Base-by-base conservation (phyloP, 129 eudicot genomes). In the Daucus carota region DNA sequence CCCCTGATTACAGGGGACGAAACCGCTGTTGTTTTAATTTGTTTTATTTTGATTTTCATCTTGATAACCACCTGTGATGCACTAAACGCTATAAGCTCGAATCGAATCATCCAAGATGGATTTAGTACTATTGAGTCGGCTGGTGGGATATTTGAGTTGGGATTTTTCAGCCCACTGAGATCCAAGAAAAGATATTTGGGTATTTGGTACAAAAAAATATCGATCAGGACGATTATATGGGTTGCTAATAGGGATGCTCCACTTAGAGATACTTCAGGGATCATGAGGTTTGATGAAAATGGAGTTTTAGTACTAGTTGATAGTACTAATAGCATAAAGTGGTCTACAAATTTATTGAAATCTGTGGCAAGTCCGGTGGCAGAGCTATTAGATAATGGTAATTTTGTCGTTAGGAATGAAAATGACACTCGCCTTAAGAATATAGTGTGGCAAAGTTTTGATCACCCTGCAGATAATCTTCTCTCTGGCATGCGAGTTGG, bases 161-260 rank as follows among this genome's bases (percentile, higher is more conserved):
- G 73, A 40, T 70, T 70, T 70, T 70, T 70, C 32, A 22, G 73
- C 14, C 46, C 46, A 17, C 43, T 18, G 18, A 17, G 48, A 15
- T 70, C 73, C 73, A 40, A 70, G 73, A 70, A 70, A 18, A 24
- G 73, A 40, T 70, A 70, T 7, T 70, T 70, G 73, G 73, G 73
- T 10, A 70, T 70, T 36, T 70, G 73, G 73, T 70, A 40, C 50
- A 70, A 70, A 33, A 70, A 70, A 4, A 70, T 70, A 38, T n/a
- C 47, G 40, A 40, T 16, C 1, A 70, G 24, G 45, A 68, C 72
- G 40, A 57, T 73, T 36, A 75, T 81, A 60, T 81, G 85, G 85
- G 85, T 81, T 73, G 85, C 81, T 32, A 81, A 81, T 52, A 78
- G 83, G 36, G 83, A 79, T 8, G 72, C 63, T 38, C 86, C 86